Evolutionary conservation across 225 moss, liverwort and hornwort genomes (phyloP).

Genomic region (Antitrichia curtipendula): DNA sequence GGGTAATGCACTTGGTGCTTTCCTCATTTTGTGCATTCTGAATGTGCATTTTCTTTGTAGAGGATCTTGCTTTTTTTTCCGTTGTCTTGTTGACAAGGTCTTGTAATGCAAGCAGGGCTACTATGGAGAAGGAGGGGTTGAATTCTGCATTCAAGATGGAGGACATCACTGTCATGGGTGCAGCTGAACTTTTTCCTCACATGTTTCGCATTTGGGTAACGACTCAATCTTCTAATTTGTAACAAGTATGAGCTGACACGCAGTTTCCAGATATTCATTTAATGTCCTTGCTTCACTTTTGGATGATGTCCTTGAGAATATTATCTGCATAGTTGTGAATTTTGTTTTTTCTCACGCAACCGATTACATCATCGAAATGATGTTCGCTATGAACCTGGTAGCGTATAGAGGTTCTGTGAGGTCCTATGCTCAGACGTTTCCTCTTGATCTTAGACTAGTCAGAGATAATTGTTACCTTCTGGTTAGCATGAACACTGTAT

Average conservation of each 20-base stretch:
- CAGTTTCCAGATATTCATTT: background rate
- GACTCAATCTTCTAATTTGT: background rate
- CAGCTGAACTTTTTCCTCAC: conserved; percentile 85
- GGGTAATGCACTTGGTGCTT: conserved; percentile 32
- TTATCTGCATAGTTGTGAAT: background rate
- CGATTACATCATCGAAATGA: background rate
- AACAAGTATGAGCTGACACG: background rate
- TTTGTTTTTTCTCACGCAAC: background rate
- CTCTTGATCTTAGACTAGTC: background rate
- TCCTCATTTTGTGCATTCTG: background rate
- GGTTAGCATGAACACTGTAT: background rate
- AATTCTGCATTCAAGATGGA: conserved; percentile 74
- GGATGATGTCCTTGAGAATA: background rate
- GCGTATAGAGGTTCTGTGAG: background rate
- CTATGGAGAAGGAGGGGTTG: conserved; percentile 78
- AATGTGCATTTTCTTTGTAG: background rate
- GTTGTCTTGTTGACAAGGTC: background rate
- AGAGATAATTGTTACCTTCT: background rate
- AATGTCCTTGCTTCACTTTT: background rate
- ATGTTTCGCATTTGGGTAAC: conserved; percentile 64
- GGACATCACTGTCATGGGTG: conserved; percentile 89
- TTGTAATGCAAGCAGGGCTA: conserved; percentile 28
- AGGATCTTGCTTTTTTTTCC: background rate
- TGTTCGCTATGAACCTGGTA: background rate
- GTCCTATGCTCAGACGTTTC: background rate